These are phyloP conservation scores for Suhomyces coccinellae DNA, from an alignment of 1,139 yeast species.

Conservation along the genomic window DNA sequence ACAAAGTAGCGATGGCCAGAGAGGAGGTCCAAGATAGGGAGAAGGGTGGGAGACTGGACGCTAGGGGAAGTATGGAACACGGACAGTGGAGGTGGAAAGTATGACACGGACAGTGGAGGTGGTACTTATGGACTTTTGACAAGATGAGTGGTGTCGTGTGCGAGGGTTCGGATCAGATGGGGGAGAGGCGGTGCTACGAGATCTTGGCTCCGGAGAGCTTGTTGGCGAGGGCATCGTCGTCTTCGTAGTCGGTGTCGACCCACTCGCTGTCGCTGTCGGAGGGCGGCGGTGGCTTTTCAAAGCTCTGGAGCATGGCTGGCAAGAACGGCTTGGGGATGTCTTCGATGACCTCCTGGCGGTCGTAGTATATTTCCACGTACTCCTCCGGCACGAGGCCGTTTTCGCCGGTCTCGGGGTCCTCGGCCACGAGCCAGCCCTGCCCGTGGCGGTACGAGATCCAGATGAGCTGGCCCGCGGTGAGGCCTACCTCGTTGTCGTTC, in stretches of 20 bases:
- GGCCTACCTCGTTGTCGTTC: constrained; percentile 84
- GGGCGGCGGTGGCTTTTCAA: constrained; percentile 10
- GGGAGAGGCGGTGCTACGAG: not conserved
- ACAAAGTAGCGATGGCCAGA: constrained; percentile 1
- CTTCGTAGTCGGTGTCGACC: constrained; percentile 37
- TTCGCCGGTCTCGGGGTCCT: constrained; percentile 72
- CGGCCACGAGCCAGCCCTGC: constrained; percentile 98
- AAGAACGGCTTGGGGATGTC: constrained; percentile 50
- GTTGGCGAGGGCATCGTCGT: constrained; percentile 7
- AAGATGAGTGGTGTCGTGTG: too few relatives aligned
- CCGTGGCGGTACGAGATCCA: constrained; percentile 92
- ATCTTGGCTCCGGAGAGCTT: not conserved
- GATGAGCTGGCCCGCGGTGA: constrained; percentile 78
- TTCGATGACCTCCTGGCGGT: constrained; percentile 28
- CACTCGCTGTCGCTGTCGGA: constrained; percentile 34
- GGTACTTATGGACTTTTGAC: not conserved
- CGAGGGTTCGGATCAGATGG: too few relatives aligned
- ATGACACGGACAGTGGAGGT: not conserved
- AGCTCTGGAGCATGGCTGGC: constrained; percentile 39
- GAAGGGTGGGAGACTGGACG: too few relatives aligned
- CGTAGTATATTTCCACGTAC: constrained; percentile 63
- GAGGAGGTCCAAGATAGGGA: not conserved
- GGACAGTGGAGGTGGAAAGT: not conserved
- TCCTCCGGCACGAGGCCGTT: constrained; percentile 97
- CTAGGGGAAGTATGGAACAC: too few relatives aligned